phyloP scores from a whole-genome alignment of 345 rosid species.

The Arabidopsis thaliana region DNA sequence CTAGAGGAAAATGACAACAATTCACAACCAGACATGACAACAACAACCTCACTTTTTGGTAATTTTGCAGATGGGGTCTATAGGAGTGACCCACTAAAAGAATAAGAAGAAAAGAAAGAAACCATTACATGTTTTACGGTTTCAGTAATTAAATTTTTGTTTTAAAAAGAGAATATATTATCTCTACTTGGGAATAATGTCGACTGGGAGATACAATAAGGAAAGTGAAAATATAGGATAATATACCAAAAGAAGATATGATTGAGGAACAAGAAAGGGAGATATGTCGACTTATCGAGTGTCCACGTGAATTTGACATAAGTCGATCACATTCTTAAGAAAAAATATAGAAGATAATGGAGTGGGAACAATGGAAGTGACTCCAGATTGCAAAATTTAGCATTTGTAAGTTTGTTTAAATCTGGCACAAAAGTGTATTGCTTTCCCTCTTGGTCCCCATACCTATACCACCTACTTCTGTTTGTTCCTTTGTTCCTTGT shows the following conservation, averaged over 20 bases:
- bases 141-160: neutral
- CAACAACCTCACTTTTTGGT: neutral
- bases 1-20: neutral
- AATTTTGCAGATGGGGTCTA: too few relatives aligned
- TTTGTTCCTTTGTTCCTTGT: conserved; percentile 45
- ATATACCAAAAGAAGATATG: conserved; percentile 36
- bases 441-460: conserved; percentile 43
- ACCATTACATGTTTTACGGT: neutral
- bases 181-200: neutral
- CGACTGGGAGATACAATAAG: neutral
- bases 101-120: neutral
- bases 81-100: too few relatives aligned
- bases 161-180: too few relatives aligned
- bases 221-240: conserved; percentile 33
- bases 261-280: conserved; percentile 27
- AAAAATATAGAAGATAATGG: conserved; percentile 27
- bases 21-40: neutral
- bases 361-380: conserved; percentile 40
- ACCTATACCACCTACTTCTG: conserved; percentile 31
- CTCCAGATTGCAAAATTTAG: conserved; percentile 42
- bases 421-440: conserved; percentile 30
- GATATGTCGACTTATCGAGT: conserved; percentile 12
- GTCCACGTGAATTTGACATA: conserved; percentile 42
- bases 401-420: conserved; percentile 43
- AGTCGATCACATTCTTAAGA: conserved; percentile 37